Percentiles rank a stretch among this genome's conserved stretches.
phyloP scores from a whole-genome alignment of 495 filamentous ascomycete species.

The Neurospora sp. region DNA sequence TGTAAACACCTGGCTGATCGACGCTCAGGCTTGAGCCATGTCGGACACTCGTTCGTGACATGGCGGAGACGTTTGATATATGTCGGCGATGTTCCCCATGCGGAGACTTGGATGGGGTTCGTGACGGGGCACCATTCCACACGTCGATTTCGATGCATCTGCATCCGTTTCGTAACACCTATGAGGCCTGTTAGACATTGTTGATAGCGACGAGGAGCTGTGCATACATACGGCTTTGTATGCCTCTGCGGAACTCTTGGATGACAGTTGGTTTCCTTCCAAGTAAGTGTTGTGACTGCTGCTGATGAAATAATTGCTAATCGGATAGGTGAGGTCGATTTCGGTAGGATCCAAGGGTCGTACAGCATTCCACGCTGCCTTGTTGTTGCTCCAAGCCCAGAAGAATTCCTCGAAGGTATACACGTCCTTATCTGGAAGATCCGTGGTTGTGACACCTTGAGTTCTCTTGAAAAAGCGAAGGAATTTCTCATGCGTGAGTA shows the following conservation, averaged over 20 bases:
- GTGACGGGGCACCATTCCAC: slow-evolving; percentile 57
- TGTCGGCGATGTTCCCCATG: slow-evolving; percentile 21
- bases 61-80: slow-evolving; percentile 31
- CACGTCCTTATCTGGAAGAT: slow-evolving; percentile 15
- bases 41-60: slow-evolving; percentile 23
- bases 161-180: slow-evolving; percentile 59
- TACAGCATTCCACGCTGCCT: slow-evolving; percentile 25
- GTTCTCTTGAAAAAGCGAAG: slow-evolving; percentile 24
- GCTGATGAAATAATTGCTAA: slow-evolving; percentile 86
- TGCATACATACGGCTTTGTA: slow-evolving; percentile 55
- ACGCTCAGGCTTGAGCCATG: slow-evolving; percentile 10
- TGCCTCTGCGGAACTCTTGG: slow-evolving; percentile 65
- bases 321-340: slow-evolving; percentile 39
- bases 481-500: slow-evolving; percentile 25
- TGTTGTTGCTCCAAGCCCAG: slow-evolving; percentile 25
- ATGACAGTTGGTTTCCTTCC: slow-evolving; percentile 76
- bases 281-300: slow-evolving; percentile 82
- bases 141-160: slow-evolving; percentile 95
- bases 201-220: background rate
- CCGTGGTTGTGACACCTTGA: slow-evolving; percentile 24
- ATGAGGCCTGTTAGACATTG: slow-evolving; percentile 3
- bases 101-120: slow-evolving; percentile 20
- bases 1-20: slow-evolving; percentile 1
- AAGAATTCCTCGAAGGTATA: slow-evolving; percentile 36
- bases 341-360: slow-evolving; percentile 13